Conservation (phyloP, 768 basidiomycete species). For the Boletus pseudopeckii region DNA sequence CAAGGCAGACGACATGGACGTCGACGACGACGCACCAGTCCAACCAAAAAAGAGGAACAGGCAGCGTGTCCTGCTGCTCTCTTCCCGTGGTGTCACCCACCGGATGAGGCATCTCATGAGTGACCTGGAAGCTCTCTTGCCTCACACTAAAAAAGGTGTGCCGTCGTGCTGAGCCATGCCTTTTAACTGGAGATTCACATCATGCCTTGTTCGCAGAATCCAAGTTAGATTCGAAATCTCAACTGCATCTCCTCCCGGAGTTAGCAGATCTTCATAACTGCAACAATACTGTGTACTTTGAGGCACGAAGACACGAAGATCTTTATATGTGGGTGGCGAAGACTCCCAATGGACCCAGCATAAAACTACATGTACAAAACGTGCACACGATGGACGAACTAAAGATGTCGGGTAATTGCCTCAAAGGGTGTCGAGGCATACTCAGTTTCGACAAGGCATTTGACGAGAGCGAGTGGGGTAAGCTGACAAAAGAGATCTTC, state of each 20-base stretch:
- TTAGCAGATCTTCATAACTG: constrained; percentile 96
- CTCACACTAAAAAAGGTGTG: constrained; percentile 95
- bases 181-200: background rate
- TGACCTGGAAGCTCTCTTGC: constrained; percentile 84
- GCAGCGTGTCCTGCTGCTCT: constrained; percentile 90
- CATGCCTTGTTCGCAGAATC: constrained; percentile 57
- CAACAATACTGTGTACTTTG: constrained; percentile 96
- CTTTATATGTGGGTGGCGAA: constrained; percentile 96
- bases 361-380: constrained; percentile 98
- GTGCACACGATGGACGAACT: constrained; percentile 99
- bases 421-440: constrained; percentile 91
- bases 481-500: constrained; percentile 87
- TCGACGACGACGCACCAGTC: constrained; percentile 44
- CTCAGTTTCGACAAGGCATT: constrained; percentile 90
- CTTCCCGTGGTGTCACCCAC: constrained; percentile 91
- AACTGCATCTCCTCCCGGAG: constrained; percentile 88
- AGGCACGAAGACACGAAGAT: constrained; percentile 93
- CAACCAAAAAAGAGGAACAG: constrained; percentile 74
- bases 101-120: constrained; percentile 98
- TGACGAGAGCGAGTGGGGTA: constrained; percentile 84
- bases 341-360: constrained; percentile 95
- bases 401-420: constrained; percentile 98
- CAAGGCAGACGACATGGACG: constrained; percentile 61
- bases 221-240: constrained; percentile 96
- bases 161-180: constrained; percentile 16